Base-by-base conservation (phyloP, 163 green algal genomes). In the Scenedesmus sp. region DNA sequence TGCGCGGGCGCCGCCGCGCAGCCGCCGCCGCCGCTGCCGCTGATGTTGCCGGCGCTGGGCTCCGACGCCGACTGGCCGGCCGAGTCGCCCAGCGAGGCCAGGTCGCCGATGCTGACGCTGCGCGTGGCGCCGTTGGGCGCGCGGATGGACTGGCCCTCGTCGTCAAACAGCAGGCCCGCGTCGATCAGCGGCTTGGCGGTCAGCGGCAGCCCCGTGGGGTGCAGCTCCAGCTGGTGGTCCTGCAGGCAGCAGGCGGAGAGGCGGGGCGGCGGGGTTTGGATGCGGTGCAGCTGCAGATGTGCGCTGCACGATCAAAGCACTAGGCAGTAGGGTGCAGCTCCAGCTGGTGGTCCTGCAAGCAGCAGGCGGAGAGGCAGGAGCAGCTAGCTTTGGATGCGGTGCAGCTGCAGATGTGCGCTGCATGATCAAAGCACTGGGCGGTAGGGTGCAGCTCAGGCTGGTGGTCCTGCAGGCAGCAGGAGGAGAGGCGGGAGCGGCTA, bases 181-280 rank as follows among this genome's bases (percentile, higher is more conserved):
- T 92, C 89, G 30, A 92, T 85, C 4, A 92, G 90, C 3, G 90
- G 90, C 76, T 84, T 81, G 49, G 90, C 90, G 24, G 90, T 89
- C 10, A 91, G 53, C 4, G 90, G 90, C 56, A 90, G 73, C 42
- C 90, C 90, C 44, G 53, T 84, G 12, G 90, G 81, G 76, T 92
- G 88, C 88, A 92, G 10, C 61, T 61, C 53, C 53, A 92, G 81
- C 33, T 68, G 56, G 1, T 40, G 22, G 56, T 88, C 87, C 87
- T 91, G 87, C 78, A 81, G 84, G 59, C 40, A 73, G 6, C 81
- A 59, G 3, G 44, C 0, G 76, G 37, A 61, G 15, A 18, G 26
- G 13, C 0, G 72, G 26, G 72, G 6, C 3, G 1, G n/a, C 35
- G n/a, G 1, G 16, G 73, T 6, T 43, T 4, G 42, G n/a, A 79